A percentile compares a stretch with the other conserved stretches of the same genome.
Conservation (phyloP, 139 green algal species). For the Auxenochlorella pyrenoidosa region DNA sequence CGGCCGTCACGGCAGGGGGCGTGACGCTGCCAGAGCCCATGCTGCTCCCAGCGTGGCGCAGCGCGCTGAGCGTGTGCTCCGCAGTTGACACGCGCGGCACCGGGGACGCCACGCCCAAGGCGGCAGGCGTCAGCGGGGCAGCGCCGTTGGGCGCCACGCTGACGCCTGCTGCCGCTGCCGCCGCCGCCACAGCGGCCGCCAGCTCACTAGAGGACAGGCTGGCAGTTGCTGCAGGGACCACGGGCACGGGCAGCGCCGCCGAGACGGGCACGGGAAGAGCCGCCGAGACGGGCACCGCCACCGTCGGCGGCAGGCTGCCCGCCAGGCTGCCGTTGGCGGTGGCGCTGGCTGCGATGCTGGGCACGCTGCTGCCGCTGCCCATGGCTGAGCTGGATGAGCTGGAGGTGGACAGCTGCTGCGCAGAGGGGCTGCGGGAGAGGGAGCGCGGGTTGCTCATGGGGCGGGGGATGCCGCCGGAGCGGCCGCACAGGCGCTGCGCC, state of each 20-base stretch:
- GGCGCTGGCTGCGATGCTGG: background rate
- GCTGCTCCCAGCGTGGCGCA: background rate
- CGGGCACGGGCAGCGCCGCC: background rate
- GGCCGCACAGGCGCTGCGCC: constrained; percentile 69
- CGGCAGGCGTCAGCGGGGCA: background rate
- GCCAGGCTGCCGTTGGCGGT: background rate
- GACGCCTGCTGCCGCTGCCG: background rate
- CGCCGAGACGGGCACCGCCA: too few species aligned
- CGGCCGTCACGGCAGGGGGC: background rate
- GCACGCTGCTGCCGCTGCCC: background rate
- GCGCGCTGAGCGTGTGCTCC: constrained; percentile 9
- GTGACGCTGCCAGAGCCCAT: background rate
- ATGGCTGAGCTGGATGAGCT: background rate
- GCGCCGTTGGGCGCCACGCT: background rate
- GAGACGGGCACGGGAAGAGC: background rate
- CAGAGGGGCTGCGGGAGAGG: background rate
- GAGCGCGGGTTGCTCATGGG: background rate
- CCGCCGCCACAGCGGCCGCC: constrained; percentile 16
- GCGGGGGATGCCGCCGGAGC: constrained; percentile 17
- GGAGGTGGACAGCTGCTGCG: background rate
- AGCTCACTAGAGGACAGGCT: background rate
- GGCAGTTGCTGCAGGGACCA: background rate
- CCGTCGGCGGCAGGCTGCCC: background rate
- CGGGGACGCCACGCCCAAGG: background rate
- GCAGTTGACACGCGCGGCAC: background rate